Evolutionary conservation across 1,284 basidiomycete genomes (phyloP), one percentile per base, ranked within the genome.

Genomic region (Phylloboletellus chloephorus): DNA sequence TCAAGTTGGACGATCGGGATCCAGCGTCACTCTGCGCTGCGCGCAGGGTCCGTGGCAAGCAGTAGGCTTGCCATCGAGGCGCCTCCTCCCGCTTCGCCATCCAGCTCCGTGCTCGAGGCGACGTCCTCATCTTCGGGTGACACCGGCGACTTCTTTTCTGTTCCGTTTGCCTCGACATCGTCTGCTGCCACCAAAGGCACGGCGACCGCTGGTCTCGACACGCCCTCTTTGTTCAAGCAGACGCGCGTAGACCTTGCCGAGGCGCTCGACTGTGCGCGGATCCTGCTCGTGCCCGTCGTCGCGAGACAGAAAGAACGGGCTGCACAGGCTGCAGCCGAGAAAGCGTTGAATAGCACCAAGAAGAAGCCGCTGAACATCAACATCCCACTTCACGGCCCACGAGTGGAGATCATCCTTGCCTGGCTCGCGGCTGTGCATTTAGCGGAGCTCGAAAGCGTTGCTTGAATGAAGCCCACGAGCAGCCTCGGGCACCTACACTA

Each of bases 381-480:
- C 55, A 87, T 90, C 41, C 84, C 87, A 8, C 65, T 89, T 48
- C 83, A 88, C 62, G 87, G 86, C 0, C 85, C 87, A 28, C 73
- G 86, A 5, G 86, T 89, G 33, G 87, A 90, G 63, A 72, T 89
- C 43, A 71, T 88, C 31, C 68, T 90, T 44, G 86, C 86, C 31
- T 90, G 85, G 85, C 63, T 90, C 44, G 82, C 71, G 15, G 84
- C 82, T 12, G 80, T 87, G 41, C 79, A 85, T 68, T 60, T 90
- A 30, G 76, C 74, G 7, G 82, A 84, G 53, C 58, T 87, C 52
- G 85, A 86, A 42, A 50, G 52, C 21, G 65, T 64, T 41, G 71
- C 65, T 13, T 69, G 54, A 65, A n/a, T n/a, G n/a, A n/a, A n/a
- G 26, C 10, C 7, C 5, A 25, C 19, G 13, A 29, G 20, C 21